Percentiles rank a stretch among this genome's conserved stretches.
These are phyloP conservation scores for Blastobotrys robertii DNA, from an alignment of 805 yeast genomes.

Conservation along the genomic window DNA sequence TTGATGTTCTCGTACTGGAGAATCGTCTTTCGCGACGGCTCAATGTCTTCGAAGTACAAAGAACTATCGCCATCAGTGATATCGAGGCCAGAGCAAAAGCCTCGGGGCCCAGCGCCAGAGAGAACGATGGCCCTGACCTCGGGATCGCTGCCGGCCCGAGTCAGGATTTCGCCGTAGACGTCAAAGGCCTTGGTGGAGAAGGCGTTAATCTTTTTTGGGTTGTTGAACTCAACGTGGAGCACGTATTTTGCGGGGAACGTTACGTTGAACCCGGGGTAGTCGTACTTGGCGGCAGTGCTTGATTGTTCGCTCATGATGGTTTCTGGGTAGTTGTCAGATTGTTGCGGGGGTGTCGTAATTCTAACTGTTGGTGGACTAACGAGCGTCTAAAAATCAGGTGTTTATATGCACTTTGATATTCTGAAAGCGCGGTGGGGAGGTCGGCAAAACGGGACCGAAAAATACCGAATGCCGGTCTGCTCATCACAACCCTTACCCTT, in stretches of 20 bases:
- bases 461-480: not conserved
- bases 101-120: constrained; percentile 42
- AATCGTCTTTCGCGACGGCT: constrained; percentile 24
- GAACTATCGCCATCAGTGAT: constrained; percentile 21
- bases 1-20: constrained; percentile 32
- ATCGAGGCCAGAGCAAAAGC: constrained; percentile 60
- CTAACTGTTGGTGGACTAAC: too few relatives aligned
- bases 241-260: constrained; percentile 37
- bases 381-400: too few relatives aligned
- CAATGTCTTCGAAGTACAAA: constrained; percentile 10
- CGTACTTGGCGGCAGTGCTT: too few relatives aligned
- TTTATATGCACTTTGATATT: not conserved
- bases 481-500: not conserved
- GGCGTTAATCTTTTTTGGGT: constrained; percentile 52
- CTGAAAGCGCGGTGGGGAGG: not conserved
- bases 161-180: constrained; percentile 43
- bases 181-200: constrained; percentile 46
- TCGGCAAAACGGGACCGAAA: not conserved
- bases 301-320: too few relatives aligned
- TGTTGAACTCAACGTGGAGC: constrained; percentile 49
- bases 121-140: constrained; percentile 46
- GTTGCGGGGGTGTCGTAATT: not conserved
- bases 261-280: constrained; percentile 19
- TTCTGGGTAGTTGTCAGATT: not conserved
- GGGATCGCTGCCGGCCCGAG: constrained; percentile 34